Percentiles rank a stretch among this genome's conserved stretches.
Evolutionary conservation across 139 green algal genomes (phyloP).

Genomic region (Tetradesmus lagerheimii): DNA sequence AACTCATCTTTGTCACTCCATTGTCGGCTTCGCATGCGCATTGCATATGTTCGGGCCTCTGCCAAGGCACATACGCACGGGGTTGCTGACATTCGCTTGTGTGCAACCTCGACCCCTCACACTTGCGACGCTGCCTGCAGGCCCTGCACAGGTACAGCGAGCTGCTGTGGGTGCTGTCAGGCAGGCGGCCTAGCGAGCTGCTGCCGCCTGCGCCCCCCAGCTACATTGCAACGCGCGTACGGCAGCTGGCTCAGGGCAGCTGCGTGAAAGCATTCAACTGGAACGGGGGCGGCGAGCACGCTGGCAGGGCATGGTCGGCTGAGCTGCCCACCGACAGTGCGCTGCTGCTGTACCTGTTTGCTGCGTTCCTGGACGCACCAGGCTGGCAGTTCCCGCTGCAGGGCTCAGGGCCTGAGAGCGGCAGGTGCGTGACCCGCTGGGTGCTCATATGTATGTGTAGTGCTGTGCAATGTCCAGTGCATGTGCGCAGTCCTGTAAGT

Average conservation of each 20-base stretch:
- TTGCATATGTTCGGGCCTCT: too few relatives aligned
- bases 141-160: constrained; percentile 72
- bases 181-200: constrained; percentile 69
- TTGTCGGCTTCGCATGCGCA: too few relatives aligned
- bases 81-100: too few relatives aligned
- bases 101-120: too few relatives aligned
- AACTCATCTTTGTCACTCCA: too few relatives aligned
- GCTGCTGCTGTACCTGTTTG: constrained; percentile 86
- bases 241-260: constrained; percentile 67
- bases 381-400: constrained; percentile 70
- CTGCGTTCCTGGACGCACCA: constrained; percentile 80
- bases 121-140: constrained; percentile 49
- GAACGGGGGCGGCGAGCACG: constrained; percentile 65
- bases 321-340: constrained; percentile 84
- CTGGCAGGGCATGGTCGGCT: constrained; percentile 69
- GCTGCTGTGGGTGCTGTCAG: constrained; percentile 70
- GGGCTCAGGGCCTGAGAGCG: background rate
- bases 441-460: background rate
- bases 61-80: too few relatives aligned
- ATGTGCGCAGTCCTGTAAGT: too few relatives aligned
- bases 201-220: constrained; percentile 71
- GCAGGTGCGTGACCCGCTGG: constrained; percentile 5
- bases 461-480: too few relatives aligned
- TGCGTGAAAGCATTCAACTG: constrained; percentile 68
- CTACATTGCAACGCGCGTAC: constrained; percentile 75